Percentiles rank a stretch among this genome's conserved stretches.
These are phyloP conservation scores for Xylariomycetidae sp. DNA, from an alignment of 2,329 filamentous ascomycete genomes.

Conservation along the genomic window DNA sequence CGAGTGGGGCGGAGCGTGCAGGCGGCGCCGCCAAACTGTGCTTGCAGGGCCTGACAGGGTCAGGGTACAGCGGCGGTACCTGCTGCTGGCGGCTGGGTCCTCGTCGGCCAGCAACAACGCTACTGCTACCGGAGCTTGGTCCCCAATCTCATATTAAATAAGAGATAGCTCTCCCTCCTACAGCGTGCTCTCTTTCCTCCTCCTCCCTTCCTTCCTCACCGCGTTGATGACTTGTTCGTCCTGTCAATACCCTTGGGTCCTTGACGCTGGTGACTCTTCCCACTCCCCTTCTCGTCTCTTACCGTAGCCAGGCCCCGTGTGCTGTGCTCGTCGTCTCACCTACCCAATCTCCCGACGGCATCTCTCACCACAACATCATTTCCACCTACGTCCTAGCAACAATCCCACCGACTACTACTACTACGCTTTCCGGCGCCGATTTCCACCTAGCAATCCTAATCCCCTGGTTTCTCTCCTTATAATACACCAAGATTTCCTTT, in stretches of 20 bases:
- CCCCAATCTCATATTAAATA: constrained; percentile 15
- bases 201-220: constrained; percentile 18
- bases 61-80: no score
- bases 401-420: constrained; percentile 18
- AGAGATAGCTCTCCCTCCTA: constrained; percentile 24
- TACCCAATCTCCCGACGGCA: constrained; percentile 3
- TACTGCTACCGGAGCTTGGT: no score
- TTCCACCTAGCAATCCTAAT: constrained; percentile 6
- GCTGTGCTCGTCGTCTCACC: constrained; percentile 2
- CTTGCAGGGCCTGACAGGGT: no score
- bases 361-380: constrained; percentile 6
- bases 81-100: no score
- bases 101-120: no score
- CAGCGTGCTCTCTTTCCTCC: constrained; percentile 17
- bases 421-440: constrained; percentile 4
- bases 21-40: no score
- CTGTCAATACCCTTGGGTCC: constrained; percentile 16
- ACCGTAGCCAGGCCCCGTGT: background rate
- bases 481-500: no score
- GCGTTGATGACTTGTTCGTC: constrained; percentile 16
- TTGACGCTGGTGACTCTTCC: constrained; percentile 19
- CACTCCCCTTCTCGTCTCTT: constrained; percentile 4
- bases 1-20: no score
- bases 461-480: constrained; percentile 7
- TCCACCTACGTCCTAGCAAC: constrained; percentile 17